Base-by-base conservation (phyloP, 202 grass and related monocot genomes). In the Musa balbisiana region DNA sequence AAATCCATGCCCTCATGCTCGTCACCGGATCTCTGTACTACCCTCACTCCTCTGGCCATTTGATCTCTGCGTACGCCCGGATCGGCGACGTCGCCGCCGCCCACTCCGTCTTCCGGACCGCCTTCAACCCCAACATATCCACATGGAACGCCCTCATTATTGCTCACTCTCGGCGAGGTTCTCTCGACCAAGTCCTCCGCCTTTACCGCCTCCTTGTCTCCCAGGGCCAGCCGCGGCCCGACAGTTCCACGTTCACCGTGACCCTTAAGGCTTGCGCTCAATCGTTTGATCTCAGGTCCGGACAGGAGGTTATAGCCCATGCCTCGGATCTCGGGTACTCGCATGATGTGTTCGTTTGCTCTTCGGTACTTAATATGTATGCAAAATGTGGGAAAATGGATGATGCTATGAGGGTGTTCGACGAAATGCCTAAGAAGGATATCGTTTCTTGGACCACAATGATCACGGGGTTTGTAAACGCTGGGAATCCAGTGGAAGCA, bases 181-280 rank as follows among this genome's bases (percentile, higher is more conserved):
- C 67, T 62, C 74, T 73, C 0, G 66, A 9, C 11, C 26, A 69
- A 21, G 75, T 79, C 29, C 83, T 91, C 25, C 85, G 85, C 72
- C 74, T 91, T 74, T 88, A 88, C 75, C 80, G 78, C 75, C 74
- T 79, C 55, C 77, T 91, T 21, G 76, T 80, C 53, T 5, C 71
- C 27, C 53, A 74, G 25, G 50, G 21, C 51, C 60, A 22, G 21
- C 62, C 49, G 62, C 83, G 83, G 49, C 83, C 83, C 62, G 85
- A 91, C 62, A 91, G 89, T 85, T 87, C 85, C 67, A 88, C 89
- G 69, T 85, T 91, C 85, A 91, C 89, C 8, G 77, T 91, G 77
- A 81, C 85, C 66, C 85, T 91, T 67, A 83, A 80, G 52, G 85
- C 89, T 24, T 91, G 85, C 71, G 83, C 80, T 27, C 85, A 84